These are phyloP conservation scores for Dothidotthia symphoricarpi DNA, from an alignment of 2,329 filamentous ascomycete species.

Conservation along the genomic window DNA sequence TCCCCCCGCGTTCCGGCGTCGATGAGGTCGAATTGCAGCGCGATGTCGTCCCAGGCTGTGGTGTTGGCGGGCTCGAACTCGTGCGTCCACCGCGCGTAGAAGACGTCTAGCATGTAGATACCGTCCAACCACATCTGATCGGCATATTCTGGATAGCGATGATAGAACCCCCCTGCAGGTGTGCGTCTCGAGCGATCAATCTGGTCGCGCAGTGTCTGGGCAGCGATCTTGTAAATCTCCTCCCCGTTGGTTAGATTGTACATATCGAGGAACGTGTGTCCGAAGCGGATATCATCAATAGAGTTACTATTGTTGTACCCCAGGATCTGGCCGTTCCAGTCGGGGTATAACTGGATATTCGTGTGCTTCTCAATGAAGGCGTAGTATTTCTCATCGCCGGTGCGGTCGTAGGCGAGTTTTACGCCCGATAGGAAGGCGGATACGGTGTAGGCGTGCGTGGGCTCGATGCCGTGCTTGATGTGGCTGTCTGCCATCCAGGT, in stretches of 20 bases:
- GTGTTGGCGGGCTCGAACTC: constrained; percentile 28
- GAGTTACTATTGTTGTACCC: constrained; percentile 43
- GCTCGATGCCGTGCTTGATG: constrained; percentile 23
- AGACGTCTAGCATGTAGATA: constrained; percentile 35
- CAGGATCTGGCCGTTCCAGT: constrained; percentile 22
- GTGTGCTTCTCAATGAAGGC: constrained; percentile 50
- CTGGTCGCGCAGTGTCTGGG: constrained; percentile 45
- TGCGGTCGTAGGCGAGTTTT: constrained; percentile 17
- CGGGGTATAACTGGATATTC: constrained; percentile 45
- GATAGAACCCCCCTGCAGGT: constrained; percentile 53
- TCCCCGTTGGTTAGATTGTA: constrained; percentile 26
- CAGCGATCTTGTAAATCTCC: constrained; percentile 48
- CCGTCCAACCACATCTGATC: constrained; percentile 56
- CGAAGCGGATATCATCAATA: constrained; percentile 49
- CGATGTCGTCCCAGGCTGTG: constrained; percentile 42
- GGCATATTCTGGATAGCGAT: constrained; percentile 44
- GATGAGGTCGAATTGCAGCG: constrained; percentile 17
- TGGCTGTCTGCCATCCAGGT: constrained; percentile 25
- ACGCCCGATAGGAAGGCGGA: constrained; percentile 19
- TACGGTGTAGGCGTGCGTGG: constrained; percentile 18
- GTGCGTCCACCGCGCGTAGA: constrained; percentile 27
- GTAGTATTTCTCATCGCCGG: constrained; percentile 16
- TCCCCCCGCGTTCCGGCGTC: constrained; percentile 41
- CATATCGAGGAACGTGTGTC: constrained; percentile 49
- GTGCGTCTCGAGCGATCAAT: constrained; percentile 51